phyloP scores from a whole-genome alignment of 1,284 basidiomycete species.

The Lignosus rhinocerotis region DNA sequence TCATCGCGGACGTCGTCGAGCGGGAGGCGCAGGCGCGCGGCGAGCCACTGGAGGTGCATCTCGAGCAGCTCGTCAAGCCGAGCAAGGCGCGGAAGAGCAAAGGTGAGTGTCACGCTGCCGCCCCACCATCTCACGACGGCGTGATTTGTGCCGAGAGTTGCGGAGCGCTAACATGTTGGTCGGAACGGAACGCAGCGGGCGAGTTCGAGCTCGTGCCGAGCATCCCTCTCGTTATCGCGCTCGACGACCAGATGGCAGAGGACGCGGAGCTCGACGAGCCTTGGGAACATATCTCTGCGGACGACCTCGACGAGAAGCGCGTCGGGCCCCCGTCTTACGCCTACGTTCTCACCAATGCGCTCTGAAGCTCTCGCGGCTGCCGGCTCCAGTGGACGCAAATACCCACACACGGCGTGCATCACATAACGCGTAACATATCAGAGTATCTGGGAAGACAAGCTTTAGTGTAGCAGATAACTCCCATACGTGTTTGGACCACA shows the following conservation, averaged over 20 bases:
- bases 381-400: neutral
- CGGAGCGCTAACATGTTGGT: neutral
- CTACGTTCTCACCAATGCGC: conserved; percentile 36
- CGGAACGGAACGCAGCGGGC: conserved; percentile 21
- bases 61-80: conserved; percentile 44
- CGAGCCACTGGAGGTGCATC: conserved; percentile 38
- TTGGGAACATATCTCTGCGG: conserved; percentile 54
- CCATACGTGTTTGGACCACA: neutral
- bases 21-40: conserved; percentile 19
- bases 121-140: too few species aligned
- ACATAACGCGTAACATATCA: neutral
- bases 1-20: conserved; percentile 24
- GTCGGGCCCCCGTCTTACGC: conserved; percentile 41
- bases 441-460: neutral
- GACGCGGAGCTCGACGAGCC: conserved; percentile 46
- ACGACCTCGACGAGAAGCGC: conserved; percentile 37
- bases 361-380: conserved; percentile 10
- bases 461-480: neutral
- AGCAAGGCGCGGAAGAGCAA: conserved; percentile 43
- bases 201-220: conserved; percentile 58
- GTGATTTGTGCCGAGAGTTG: too few species aligned
- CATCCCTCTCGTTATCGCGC: conserved; percentile 52
- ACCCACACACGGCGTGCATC: neutral
- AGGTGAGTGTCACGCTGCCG: conserved; percentile 29
- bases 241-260: conserved; percentile 46